phyloP scores from a whole-genome alignment of 352 stramenopile species.

The Phytophthora pini region DNA sequence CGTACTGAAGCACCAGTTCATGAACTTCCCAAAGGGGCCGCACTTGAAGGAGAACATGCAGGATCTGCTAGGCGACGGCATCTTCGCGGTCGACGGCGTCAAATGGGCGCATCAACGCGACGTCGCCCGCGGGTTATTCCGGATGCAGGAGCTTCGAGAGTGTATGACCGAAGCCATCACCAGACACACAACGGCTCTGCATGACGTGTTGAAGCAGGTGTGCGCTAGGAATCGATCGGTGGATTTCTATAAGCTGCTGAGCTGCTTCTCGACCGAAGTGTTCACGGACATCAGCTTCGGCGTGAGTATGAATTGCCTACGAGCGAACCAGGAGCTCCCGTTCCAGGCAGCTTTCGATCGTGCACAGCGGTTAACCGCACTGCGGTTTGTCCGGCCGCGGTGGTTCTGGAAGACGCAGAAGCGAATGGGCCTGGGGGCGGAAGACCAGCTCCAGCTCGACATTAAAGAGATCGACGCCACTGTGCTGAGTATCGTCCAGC shows the following conservation, averaged over 20 bases:
- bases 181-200: constrained; percentile 33
- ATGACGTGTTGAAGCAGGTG: constrained; percentile 27
- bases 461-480: constrained; percentile 52
- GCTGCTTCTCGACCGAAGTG: constrained; percentile 69
- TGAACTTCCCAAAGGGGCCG: constrained; percentile 72
- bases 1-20: constrained; percentile 66
- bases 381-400: constrained; percentile 47
- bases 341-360: constrained; percentile 71
- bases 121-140: constrained; percentile 83
- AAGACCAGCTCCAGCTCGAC: constrained; percentile 46
- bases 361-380: constrained; percentile 37
- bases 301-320: constrained; percentile 46
- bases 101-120: constrained; percentile 79
- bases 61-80: constrained; percentile 70
- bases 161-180: constrained; percentile 44
- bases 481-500: constrained; percentile 47
- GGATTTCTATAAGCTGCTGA: constrained; percentile 55
- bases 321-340: constrained; percentile 42
- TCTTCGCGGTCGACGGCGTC: constrained; percentile 69
- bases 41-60: constrained; percentile 36
- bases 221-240: constrained; percentile 23
- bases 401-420: constrained; percentile 63
- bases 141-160: constrained; percentile 44
- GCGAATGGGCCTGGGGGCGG: constrained; percentile 38
- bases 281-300: constrained; percentile 82